Conservation (phyloP, 2,329 filamentous ascomycete species). For the Aspergillus novofumigatus region DNA sequence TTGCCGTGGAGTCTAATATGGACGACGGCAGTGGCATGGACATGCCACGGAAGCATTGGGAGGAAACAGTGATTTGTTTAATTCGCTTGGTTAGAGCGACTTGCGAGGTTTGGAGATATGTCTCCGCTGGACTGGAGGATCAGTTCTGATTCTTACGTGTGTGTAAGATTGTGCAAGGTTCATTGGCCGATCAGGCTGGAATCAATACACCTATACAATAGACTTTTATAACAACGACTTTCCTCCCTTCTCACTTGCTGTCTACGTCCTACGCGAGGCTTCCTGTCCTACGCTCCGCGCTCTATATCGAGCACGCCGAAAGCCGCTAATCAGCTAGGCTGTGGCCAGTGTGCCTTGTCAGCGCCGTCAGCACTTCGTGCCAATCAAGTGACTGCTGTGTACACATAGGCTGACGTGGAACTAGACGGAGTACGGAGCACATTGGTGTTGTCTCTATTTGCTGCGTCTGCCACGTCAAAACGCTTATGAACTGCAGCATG, state of each 20-base stretch:
- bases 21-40: neutral
- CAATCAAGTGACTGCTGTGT: neutral
- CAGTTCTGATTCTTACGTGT: neutral
- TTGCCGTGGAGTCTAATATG: constrained; percentile 4
- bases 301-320: neutral
- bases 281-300: neutral
- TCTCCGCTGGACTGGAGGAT: neutral
- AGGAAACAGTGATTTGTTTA: constrained; percentile 12
- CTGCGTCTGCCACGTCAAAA: neutral
- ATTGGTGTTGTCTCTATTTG: neutral
- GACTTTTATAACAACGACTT: neutral
- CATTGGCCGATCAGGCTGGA: neutral
- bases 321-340: neutral
- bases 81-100: neutral
- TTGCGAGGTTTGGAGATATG: too few relatives aligned
- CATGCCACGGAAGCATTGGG: constrained; percentile 2
- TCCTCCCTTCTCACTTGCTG: neutral
- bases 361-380: neutral
- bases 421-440: neutral
- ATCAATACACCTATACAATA: neutral
- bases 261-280: neutral
- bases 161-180: neutral
- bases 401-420: neutral
- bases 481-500: neutral
- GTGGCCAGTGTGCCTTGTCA: neutral